phyloP scores from a whole-genome alignment of 106 monocot genomes.

The Xerophyta viscosa region DNA sequence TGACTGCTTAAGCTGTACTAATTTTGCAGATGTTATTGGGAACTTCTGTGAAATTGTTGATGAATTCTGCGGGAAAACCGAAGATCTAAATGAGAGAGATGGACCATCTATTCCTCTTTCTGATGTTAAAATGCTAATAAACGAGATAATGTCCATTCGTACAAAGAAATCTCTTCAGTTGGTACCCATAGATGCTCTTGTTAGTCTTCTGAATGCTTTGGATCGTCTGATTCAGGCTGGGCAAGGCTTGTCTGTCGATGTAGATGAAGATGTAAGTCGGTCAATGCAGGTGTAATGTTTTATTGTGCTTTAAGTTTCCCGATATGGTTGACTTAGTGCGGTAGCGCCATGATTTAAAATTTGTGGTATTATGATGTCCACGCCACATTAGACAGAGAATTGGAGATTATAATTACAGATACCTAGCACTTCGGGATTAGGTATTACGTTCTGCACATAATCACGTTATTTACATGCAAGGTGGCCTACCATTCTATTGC shows the following conservation, averaged over 20 bases:
- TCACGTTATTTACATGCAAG: too few relatives aligned
- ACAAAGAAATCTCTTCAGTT: conserved; percentile 65
- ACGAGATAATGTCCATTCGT: conserved; percentile 60
- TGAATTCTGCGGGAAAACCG: conserved; percentile 79
- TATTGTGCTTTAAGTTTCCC: too few relatives aligned
- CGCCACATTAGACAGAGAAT: too few relatives aligned
- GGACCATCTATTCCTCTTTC: conserved; percentile 41
- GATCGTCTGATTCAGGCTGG: conserved; percentile 80
- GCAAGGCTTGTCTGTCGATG: conserved; percentile 74
- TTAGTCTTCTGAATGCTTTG: conserved; percentile 66
- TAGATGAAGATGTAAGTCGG: conserved; percentile 65
- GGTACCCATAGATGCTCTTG: conserved; percentile 59
- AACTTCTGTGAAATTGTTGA: conserved; percentile 70
- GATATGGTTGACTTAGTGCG: too few relatives aligned
- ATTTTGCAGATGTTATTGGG: conserved; percentile 32
- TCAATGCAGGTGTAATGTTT: too few relatives aligned
- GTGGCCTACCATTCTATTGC: too few relatives aligned
- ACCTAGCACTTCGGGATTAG: too few relatives aligned
- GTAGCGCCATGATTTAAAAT: too few relatives aligned
- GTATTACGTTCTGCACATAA: too few relatives aligned
- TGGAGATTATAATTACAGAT: too few relatives aligned
- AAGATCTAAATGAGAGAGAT: conserved; percentile 51
- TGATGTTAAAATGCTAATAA: conserved; percentile 65
- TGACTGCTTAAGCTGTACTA: neutral
- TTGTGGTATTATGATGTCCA: too few relatives aligned